A percentile compares a stretch with the other conserved stretches of the same genome.
phyloP scores from a whole-genome alignment of 495 filamentous ascomycete genomes.

The Lepraria neglecta region DNA sequence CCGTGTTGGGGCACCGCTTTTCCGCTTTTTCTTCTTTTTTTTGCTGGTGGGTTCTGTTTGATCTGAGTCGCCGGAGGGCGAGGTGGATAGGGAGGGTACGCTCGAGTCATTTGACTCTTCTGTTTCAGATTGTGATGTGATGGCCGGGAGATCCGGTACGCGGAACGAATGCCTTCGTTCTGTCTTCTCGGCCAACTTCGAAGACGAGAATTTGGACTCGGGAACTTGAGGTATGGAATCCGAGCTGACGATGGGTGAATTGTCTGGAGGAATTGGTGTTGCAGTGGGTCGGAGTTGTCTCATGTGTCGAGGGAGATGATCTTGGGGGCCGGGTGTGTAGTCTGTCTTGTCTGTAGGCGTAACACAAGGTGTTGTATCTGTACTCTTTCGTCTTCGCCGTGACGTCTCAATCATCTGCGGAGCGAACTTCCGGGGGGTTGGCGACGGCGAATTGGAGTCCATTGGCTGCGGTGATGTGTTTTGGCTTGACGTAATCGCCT shows the following conservation, averaged over 20 bases:
- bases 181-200: conserved; percentile 38
- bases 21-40: conserved; percentile 37
- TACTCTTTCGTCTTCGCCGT: conserved; percentile 42
- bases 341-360: conserved; percentile 38
- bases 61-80: conserved; percentile 39
- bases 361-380: conserved; percentile 27
- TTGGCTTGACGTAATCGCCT: conserved; percentile 8
- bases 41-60: conserved; percentile 34
- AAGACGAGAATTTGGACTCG: conserved; percentile 46
- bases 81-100: conserved; percentile 45
- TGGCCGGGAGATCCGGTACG: conserved; percentile 47
- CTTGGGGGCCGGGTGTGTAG: conserved; percentile 25
- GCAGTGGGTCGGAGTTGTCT: conserved; percentile 13
- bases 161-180: conserved; percentile 51
- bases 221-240: conserved; percentile 20
- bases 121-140: conserved; percentile 50
- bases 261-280: conserved; percentile 25
- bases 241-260: conserved; percentile 30
- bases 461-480: conserved; percentile 22
- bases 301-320: conserved; percentile 19
- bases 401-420: conserved; percentile 56
- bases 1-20: conserved; percentile 33
- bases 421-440: conserved; percentile 42
- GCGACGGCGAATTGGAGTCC: conserved; percentile 18
- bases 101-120: conserved; percentile 47